Evolutionary conservation across 106 monocot genomes (phyloP), one percentile per base, ranked within the genome.

Genomic region (Dendrobium nobile): DNA sequence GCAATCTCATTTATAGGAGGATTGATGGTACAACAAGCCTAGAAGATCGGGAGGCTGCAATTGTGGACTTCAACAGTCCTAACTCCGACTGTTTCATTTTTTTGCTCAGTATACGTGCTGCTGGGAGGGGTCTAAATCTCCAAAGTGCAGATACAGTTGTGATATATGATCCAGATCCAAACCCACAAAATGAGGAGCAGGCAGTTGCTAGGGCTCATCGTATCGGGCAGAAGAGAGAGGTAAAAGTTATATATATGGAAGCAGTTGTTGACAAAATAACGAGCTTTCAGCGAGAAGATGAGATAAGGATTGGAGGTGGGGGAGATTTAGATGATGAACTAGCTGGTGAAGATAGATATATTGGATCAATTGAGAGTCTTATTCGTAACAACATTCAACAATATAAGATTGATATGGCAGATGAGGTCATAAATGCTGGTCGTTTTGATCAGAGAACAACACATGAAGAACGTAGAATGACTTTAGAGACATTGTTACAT

Each of bases 341-440:
- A 86, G 92, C 89, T 70, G 92, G 92, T 48, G 94, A 89, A 86
- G 98, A 98, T 82, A 83, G 98, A 45, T 98, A 98, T 79, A 87
- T 95, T 80, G 98, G 91, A 22, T 92, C 98, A 15, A 92, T 98
- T 72, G 98, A 98, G 85, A 90, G 98, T 80, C 91, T 98, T 48
- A 98, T 98, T 67, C 94, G 98, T 54, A 95, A 84, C 73, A 98
- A 98, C 79, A 98, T 98, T 70, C 98, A 98, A 54, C 98, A 98
- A 54, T 98, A 91, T 82, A 98, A 98, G 87, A 95, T 98, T 67
- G 95, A 98, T 77, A 98, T 98, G 98, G 98, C 98, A 8, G 92
- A 98, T 86, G 98, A 98, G 78, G 98, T 98, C 41, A 98, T 98
- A 41, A 98, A 98, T 91, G 98, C 98, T 80, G 98, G 98, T 51